Evolutionary conservation across 139 green algal species (phyloP).

Genomic region (Chlorella sp.): DNA sequence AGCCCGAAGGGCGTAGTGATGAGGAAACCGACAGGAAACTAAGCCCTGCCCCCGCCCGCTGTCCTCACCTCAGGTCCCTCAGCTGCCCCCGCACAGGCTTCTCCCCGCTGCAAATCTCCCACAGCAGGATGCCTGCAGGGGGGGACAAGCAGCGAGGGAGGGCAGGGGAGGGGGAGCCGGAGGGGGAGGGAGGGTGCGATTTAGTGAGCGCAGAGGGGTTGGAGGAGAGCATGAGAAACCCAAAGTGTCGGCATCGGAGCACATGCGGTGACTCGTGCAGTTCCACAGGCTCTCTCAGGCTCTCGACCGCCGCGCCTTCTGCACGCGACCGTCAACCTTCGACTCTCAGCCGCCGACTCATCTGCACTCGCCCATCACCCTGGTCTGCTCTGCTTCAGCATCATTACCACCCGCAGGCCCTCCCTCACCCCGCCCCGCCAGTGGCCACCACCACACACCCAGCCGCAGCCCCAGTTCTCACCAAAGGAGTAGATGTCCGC

Average conservation of each 20-base stretch:
- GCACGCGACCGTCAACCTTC: neutral
- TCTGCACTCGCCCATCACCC: neutral
- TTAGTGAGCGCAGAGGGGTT: no score
- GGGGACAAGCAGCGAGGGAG: neutral
- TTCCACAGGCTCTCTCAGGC: no score
- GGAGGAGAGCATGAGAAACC: no score
- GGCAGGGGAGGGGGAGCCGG: neutral
- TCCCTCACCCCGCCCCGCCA: no score
- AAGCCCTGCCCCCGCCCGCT: neutral
- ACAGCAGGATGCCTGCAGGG: slow-evolving; percentile 33
- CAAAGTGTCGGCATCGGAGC: no score
- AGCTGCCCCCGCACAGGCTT: slow-evolving; percentile 36
- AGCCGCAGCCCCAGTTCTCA: neutral
- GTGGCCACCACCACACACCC: neutral
- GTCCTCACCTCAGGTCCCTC: slow-evolving; percentile 22
- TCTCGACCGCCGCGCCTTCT: no score
- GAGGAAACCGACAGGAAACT: no score
- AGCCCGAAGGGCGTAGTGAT: no score
- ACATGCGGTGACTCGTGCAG: no score
- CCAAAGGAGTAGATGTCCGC: slow-evolving; percentile 39
- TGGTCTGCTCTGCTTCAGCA: neutral
- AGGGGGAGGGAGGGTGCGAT: neutral
- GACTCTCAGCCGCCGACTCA: no score
- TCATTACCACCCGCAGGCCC: neutral
- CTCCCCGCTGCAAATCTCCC: slow-evolving; percentile 44